Evolutionary conservation across 768 basidiomycete species (phyloP).

Genomic region (Rhodocollybia butyracea): DNA sequence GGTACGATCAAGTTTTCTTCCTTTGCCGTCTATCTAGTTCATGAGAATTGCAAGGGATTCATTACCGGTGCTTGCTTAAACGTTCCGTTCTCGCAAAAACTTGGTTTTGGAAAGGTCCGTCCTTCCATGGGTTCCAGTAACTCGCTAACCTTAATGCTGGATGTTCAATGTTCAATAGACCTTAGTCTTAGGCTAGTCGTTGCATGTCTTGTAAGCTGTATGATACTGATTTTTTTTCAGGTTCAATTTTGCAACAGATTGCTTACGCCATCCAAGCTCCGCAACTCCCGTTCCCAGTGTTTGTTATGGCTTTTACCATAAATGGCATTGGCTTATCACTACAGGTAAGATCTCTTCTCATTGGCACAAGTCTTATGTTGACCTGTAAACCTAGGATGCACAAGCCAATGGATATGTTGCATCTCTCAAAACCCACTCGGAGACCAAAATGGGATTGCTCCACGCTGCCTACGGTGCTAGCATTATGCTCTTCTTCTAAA

Average conservation of each 20-base stretch:
- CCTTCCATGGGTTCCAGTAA: neutral
- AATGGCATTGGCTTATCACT: constrained; percentile 28
- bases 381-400: constrained; percentile 26
- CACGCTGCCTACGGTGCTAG: constrained; percentile 41
- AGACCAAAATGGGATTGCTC: constrained; percentile 44
- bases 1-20: neutral
- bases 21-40: neutral
- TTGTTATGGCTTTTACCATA: constrained; percentile 35
- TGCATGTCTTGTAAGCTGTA: too few relatives aligned
- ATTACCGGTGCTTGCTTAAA: constrained; percentile 43
- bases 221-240: constrained; percentile 4
- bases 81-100: constrained; percentile 38
- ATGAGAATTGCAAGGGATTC: constrained; percentile 34
- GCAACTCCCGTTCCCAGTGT: constrained; percentile 51
- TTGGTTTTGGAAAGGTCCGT: constrained; percentile 42
- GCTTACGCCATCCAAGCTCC: constrained; percentile 27
- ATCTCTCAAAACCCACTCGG: constrained; percentile 33
- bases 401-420: constrained; percentile 50
- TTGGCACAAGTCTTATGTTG: neutral
- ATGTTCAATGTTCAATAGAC: too few relatives aligned
- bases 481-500: neutral
- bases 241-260: constrained; percentile 10
- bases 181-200: too few relatives aligned
- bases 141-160: neutral
- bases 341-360: constrained; percentile 16